Base-by-base conservation (phyloP, 2,329 filamentous ascomycete genomes). In the Cylindrodendrum hubeiense region DNA sequence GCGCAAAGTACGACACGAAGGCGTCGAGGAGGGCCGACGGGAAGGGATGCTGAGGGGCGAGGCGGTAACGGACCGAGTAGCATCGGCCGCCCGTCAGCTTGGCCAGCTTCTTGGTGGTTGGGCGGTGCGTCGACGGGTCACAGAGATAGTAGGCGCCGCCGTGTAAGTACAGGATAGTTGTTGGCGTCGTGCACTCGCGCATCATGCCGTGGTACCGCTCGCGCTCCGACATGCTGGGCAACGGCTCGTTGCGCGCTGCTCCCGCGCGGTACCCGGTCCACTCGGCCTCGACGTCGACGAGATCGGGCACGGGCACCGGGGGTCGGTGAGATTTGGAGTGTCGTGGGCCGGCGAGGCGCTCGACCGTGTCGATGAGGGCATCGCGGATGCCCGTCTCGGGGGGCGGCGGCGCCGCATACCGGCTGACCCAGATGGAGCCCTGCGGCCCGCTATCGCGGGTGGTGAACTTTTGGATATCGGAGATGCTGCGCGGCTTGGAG, bases 371-470 rank as follows among this genome's bases (percentile, higher is more conserved):
- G 67, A 89, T 81, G 26, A 94, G 74, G 2, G 85, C 83, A 46
- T 91, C 84, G n/a, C 86, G 81, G 15, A 90, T 76, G 44, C 83
- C 86, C 72, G 75, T 85, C 76, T 83, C 87, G 62, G 87, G 82
- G 0, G 90, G 91, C 3, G 81, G 80, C 0, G 89, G 87, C 17
- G 93, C 81, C 0, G 86, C 87, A 44, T 92, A 90, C 59, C 89
- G 91, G 72, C 90, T 91, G 24, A 97, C 85, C 95, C 95, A 98
- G 69, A 96, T 89, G 47, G 87, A 88, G 4, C 94, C 94, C 76
- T 93, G 94, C 75, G 97, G 83, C 0, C 88, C 89, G 0, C 86
- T 86, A 58, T 92, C 91, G 62, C 84, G 87, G 47, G 87, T 80
- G 1, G 88, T 87, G n/a, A 87, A 72, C 44, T 80, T 82, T 79